phyloP scores from a whole-genome alignment of 495 filamentous ascomycete species.

The Hyaloscypha variabilis region DNA sequence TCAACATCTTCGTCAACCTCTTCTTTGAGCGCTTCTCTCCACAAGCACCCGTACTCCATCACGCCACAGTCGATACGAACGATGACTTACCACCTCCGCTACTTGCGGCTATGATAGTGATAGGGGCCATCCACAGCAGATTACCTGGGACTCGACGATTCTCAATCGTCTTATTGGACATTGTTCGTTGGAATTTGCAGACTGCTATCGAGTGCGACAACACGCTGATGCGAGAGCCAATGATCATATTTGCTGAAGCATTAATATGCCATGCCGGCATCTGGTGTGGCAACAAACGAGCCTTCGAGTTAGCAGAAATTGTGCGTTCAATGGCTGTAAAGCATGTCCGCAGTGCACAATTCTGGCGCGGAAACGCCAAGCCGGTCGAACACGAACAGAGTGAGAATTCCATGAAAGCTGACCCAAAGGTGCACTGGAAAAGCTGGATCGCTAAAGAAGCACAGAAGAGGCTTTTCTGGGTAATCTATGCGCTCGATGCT shows the following conservation, averaged over 20 bases:
- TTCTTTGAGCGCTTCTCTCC: conserved; percentile 12
- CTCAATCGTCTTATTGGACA: conserved; percentile 9
- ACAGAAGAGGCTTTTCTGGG: too few species aligned
- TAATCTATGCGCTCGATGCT: too few species aligned
- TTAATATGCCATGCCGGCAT: conserved; percentile 8
- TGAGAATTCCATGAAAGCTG: too few species aligned
- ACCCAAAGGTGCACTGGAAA: too few species aligned
- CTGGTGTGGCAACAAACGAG: conserved; percentile 17
- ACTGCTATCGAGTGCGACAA: conserved; percentile 6
- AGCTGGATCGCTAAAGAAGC: too few species aligned
- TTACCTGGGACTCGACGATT: conserved; percentile 11
- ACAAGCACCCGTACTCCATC: conserved; percentile 8
- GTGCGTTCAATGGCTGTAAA: neutral
- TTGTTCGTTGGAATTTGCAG: conserved; percentile 4
- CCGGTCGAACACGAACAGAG: too few species aligned
- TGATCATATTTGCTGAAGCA: conserved; percentile 4
- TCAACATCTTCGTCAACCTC: conserved; percentile 10
- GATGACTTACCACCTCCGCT: conserved; percentile 8
- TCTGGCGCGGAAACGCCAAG: too few species aligned
- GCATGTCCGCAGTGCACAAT: too few species aligned
- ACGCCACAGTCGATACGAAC: conserved; percentile 3
- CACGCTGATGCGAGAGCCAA: conserved; percentile 8
- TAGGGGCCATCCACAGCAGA: conserved; percentile 6
- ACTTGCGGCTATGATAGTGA: conserved; percentile 10
- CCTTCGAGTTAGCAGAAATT: conserved; percentile 8